phyloP scores from a whole-genome alignment of 805 yeast species.

The Candida sanyiensis region DNA sequence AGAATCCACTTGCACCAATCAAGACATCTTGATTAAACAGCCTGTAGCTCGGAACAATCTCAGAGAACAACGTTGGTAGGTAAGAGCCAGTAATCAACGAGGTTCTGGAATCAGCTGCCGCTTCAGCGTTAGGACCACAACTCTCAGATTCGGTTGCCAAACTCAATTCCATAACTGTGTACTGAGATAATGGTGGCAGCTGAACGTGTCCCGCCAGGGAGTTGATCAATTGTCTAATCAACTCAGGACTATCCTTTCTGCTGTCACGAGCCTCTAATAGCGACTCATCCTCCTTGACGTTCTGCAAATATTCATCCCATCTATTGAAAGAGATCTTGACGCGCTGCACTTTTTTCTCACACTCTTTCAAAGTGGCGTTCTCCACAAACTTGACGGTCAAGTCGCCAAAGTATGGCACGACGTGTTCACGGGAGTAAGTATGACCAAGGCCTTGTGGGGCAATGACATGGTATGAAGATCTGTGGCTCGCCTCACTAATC shows the following conservation, averaged over 20 bases:
- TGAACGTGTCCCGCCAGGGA: slow-evolving; percentile 41
- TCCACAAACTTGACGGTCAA: slow-evolving; percentile 42
- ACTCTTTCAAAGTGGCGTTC: slow-evolving; percentile 42
- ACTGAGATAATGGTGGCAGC: slow-evolving; percentile 40
- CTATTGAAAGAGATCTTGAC: slow-evolving; percentile 68
- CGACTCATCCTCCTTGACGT: slow-evolving; percentile 38
- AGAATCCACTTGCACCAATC: slow-evolving; percentile 48
- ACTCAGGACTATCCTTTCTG: slow-evolving; percentile 21
- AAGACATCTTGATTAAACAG: slow-evolving; percentile 49
- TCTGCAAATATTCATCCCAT: slow-evolving; percentile 70
- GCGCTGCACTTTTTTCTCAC: slow-evolving; percentile 61
- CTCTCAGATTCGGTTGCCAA: slow-evolving; percentile 56
- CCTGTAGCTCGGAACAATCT: slow-evolving; percentile 46
- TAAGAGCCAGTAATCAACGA: slow-evolving; percentile 59
- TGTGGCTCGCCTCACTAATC: slow-evolving; percentile 48
- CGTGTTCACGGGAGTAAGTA: slow-evolving; percentile 66
- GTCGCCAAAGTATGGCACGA: slow-evolving; percentile 90
- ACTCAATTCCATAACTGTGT: slow-evolving; percentile 58
- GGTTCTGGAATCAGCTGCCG: slow-evolving; percentile 42
- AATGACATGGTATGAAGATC: slow-evolving; percentile 63
- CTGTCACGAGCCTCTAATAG: slow-evolving; percentile 21
- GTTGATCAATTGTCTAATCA: slow-evolving; percentile 38
- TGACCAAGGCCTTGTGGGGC: slow-evolving; percentile 86
- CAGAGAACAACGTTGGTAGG: slow-evolving; percentile 60
- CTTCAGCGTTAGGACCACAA: slow-evolving; percentile 37